Evolutionary conservation across 306 rosid genomes (phyloP).

Genomic region (Crataegus laevigata): DNA sequence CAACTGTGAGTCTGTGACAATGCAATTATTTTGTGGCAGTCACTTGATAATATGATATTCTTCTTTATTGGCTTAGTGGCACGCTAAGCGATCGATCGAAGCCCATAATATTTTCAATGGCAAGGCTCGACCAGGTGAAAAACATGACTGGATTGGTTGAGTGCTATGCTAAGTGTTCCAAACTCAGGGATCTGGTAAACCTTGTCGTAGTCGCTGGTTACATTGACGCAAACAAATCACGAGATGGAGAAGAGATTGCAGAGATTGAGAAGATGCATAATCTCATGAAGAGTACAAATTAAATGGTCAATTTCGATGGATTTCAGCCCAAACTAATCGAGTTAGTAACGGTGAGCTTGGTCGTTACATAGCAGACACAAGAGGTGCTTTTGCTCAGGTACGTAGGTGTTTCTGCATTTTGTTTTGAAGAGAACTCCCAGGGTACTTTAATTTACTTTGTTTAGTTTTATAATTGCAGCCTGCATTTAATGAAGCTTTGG

Average conservation of each 20-base stretch:
- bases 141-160: conserved; percentile 83
- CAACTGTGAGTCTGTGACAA: neutral
- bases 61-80: conserved; percentile 50
- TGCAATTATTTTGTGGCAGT: neutral
- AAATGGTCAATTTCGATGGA: conserved; percentile 78
- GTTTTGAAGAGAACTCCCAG: neutral
- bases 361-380: conserved; percentile 83
- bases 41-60: conserved; percentile 7
- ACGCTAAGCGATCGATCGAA: conserved; percentile 57
- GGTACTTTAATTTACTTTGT: neutral
- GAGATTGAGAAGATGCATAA: conserved; percentile 92
- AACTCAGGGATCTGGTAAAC: conserved; percentile 79
- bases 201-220: conserved; percentile 83
- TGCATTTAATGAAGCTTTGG: conserved; percentile 96
- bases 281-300: conserved; percentile 51
- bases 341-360: conserved; percentile 92
- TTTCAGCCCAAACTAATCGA: conserved; percentile 73
- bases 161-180: conserved; percentile 56
- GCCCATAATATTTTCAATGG: conserved; percentile 88
- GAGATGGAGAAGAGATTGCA: conserved; percentile 81
- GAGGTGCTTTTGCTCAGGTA: conserved; percentile 91
- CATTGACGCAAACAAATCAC: conserved; percentile 61
- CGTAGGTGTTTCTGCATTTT: neutral
- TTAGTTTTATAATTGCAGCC: conserved; percentile 50
- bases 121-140: conserved; percentile 77